phyloP scores from a whole-genome alignment of 805 yeast genomes.

The Metahyphopichia silvanorum region DNA sequence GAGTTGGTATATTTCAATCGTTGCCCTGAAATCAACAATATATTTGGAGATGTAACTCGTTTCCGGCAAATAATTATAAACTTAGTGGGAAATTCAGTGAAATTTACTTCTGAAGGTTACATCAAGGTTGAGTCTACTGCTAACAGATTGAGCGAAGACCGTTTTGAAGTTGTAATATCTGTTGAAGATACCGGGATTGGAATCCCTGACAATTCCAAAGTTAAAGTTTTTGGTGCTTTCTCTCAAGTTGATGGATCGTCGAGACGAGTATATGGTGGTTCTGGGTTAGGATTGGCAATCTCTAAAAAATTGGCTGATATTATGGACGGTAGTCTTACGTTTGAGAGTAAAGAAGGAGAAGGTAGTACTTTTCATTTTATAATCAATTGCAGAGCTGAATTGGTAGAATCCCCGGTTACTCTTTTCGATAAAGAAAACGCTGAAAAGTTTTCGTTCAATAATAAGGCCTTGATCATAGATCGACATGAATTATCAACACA shows the following conservation, averaged over 20 bases:
- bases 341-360: constrained; percentile 42
- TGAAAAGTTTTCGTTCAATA: constrained; percentile 6
- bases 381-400: constrained; percentile 26
- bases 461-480: constrained; percentile 30
- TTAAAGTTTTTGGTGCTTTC: constrained; percentile 49
- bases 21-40: constrained; percentile 34
- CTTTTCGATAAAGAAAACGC: constrained; percentile 8
- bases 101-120: constrained; percentile 45
- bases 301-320: constrained; percentile 45
- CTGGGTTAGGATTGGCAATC: constrained; percentile 50
- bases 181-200: constrained; percentile 56
- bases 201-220: constrained; percentile 41
- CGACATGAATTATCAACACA: constrained; percentile 24
- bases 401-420: constrained; percentile 16
- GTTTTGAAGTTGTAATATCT: constrained; percentile 36
- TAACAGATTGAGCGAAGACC: constrained; percentile 19
- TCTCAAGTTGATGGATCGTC: constrained; percentile 57
- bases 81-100: constrained; percentile 52
- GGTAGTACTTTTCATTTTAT: constrained; percentile 47
- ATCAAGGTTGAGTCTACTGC: constrained; percentile 35
- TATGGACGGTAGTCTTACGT: constrained; percentile 47
- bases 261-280: constrained; percentile 49
- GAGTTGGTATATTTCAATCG: constrained; percentile 44
- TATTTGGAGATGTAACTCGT: constrained; percentile 49
- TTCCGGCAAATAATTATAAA: constrained; percentile 51